Base-by-base conservation (phyloP, 306 rosid species). In the Rubus parviflorus region DNA sequence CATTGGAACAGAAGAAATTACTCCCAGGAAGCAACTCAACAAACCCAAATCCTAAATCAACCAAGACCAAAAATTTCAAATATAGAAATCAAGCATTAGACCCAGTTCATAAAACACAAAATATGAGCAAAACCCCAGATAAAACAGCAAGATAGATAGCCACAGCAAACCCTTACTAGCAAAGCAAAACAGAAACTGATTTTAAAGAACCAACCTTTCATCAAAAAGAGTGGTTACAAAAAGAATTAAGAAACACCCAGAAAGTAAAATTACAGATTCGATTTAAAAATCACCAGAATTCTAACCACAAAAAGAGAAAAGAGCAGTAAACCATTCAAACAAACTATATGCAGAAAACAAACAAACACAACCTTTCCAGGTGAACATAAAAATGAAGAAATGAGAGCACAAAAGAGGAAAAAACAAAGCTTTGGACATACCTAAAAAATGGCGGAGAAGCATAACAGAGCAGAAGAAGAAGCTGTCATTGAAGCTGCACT, bases 41-140 rank as follows among this genome's bases (percentile, higher is more conserved):
- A 11, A 76, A 45, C 73, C 70, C 81, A 10, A 68, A 68, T 60
- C 74, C 45, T 52, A 7, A 61, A 61, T 19, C 47, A 53, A 66
- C 40, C 60, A 46, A 61, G 2, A 30, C 51, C 30, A 42, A 22
- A 30, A 48, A 51, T 52, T 53, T 19, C 19, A 62, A 20, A 41
- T 8, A 72, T 37, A 75, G 58, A 84, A 41, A 38, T 30, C 65
- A 23, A 23, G 61, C 38, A 60, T 19, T 48, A 37, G 42, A 78
- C 57, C 70, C 68, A 75, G 66, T 48, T 57, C 58, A 61, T 17
- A 20, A 77, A 64, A 3, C 37, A 72, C 8, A 23, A 46, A 30
- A 51, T 19, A 3, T 14, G 37, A 67, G 14, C 64, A 67, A 58
- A 70, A 77, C 17, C 68, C 20, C 45, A 10, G 10, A 8, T 22